These are phyloP conservation scores for Camellia granthamiana DNA, from an alignment of 148 eudicot genomes.

Conservation along the genomic window DNA sequence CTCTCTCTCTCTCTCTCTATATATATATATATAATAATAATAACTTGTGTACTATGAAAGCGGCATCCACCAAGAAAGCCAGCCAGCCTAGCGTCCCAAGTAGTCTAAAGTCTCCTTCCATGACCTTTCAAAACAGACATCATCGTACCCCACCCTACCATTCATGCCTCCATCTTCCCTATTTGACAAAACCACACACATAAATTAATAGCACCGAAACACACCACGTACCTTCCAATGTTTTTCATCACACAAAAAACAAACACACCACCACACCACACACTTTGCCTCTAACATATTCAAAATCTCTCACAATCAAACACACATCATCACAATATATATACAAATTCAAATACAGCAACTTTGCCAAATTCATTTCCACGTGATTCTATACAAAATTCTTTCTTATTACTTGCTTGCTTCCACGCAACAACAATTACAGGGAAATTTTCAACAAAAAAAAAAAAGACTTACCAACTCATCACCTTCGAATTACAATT, in stretches of 20 bases:
- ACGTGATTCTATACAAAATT: neutral
- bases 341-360: neutral
- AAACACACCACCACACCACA: too few species aligned
- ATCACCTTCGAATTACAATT: conserved; percentile 21
- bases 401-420: neutral
- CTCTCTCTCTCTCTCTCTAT: neutral
- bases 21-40: too few species aligned
- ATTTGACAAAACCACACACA: neutral
- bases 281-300: too few species aligned
- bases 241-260: too few species aligned
- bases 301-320: too few species aligned
- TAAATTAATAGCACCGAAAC: neutral
- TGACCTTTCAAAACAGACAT: neutral
- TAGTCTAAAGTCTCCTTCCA: too few species aligned
- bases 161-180: too few species aligned
- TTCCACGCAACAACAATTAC: conserved; percentile 7
- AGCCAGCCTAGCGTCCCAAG: neutral
- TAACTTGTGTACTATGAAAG: neutral
- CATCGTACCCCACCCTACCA: neutral
- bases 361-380: neutral
- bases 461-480: conserved; percentile 10
- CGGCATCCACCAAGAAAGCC: conserved; percentile 4
- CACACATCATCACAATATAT: too few species aligned
- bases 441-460: neutral
- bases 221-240: too few species aligned